Conservation (phyloP, 1,284 basidiomycete species). For the Ustilago cynodontis region DNA sequence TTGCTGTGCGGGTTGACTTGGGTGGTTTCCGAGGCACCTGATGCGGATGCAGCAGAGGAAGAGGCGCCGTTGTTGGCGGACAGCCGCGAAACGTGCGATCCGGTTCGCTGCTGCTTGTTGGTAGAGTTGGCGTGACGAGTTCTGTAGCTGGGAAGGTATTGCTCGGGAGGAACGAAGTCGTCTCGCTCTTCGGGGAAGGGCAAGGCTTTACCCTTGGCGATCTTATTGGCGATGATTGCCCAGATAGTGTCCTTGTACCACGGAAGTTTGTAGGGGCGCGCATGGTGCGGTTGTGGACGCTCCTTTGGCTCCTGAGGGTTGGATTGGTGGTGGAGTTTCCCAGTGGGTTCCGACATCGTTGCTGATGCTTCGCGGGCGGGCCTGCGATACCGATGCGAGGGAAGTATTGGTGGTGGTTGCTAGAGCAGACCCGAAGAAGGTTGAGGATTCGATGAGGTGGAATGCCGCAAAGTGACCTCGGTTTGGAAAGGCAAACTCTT, state of each 20-base stretch:
- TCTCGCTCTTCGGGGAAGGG: conserved; percentile 39
- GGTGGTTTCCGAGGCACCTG: conserved; percentile 11
- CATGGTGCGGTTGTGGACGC: conserved; percentile 23
- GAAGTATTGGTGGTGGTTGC: not conserved
- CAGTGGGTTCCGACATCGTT: not conserved
- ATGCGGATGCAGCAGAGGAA: conserved; percentile 2
- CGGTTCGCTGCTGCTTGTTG: conserved; percentile 2
- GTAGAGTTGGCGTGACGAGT: conserved; percentile 3
- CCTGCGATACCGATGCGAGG: not conserved
- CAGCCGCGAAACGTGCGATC: not conserved
- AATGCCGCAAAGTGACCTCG: no score
- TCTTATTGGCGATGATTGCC: conserved; percentile 32
- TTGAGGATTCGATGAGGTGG: not conserved
- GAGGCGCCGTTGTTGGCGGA: conserved; percentile 1
- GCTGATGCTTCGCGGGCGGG: not conserved
- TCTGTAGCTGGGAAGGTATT: conserved; percentile 42
- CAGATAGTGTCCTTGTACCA: conserved; percentile 51
- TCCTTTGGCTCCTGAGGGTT: conserved; percentile 9
- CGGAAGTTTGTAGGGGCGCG: conserved; percentile 20
- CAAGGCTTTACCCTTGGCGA: conserved; percentile 34
- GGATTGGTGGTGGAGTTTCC: conserved; percentile 32
- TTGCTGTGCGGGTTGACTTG: conserved; percentile 2
- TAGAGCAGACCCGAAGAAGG: not conserved
- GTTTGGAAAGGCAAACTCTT: not conserved
- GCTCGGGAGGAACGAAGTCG: conserved; percentile 39